Percentiles rank a stretch among this genome's conserved stretches.
Evolutionary conservation across 2,329 filamentous ascomycete species (phyloP).

Genomic region (Curvularia verruculosa): DNA sequence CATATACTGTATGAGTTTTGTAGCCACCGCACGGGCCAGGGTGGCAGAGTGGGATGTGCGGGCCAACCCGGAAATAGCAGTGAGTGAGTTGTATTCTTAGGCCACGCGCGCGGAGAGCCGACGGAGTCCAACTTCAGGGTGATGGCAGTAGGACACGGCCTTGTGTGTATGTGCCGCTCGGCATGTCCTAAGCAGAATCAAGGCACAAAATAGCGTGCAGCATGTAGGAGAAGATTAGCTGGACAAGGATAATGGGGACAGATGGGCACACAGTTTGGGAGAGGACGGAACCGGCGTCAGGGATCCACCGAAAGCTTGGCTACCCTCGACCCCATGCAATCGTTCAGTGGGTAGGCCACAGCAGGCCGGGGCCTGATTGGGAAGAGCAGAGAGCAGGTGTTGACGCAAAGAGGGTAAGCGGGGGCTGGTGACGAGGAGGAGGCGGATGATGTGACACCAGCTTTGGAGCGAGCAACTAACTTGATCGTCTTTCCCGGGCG

Average conservation of each 20-base stretch:
- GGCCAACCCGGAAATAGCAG: constrained; percentile 13
- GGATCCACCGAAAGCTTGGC: constrained; percentile 34
- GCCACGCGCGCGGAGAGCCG: too few species aligned
- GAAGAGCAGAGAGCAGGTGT: constrained; percentile 2
- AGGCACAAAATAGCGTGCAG: constrained; percentile 4
- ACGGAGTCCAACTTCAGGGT: constrained; percentile 3
- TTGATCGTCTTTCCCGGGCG: background rate
- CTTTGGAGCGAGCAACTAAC: background rate
- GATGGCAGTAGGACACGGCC: constrained; percentile 8
- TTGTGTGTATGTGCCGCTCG: constrained; percentile 14
- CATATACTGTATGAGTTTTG: constrained; percentile 6
- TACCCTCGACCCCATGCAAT: constrained; percentile 27
- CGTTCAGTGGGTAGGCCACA: constrained; percentile 19
- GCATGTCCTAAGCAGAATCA: constrained; percentile 17
- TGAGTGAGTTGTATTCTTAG: background rate
- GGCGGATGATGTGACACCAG: background rate
- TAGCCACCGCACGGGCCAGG: constrained; percentile 19
- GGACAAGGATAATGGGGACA: constrained; percentile 10
- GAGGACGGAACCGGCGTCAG: constrained; percentile 6
- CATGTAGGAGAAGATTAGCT: constrained; percentile 14
- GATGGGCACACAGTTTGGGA: constrained; percentile 16
- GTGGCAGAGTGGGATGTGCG: constrained; percentile 23
- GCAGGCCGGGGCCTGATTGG: constrained; percentile 8
- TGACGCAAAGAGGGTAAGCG: constrained; percentile 2
- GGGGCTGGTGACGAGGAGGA: background rate